Base-by-base conservation (phyloP, 495 filamentous ascomycete species). In the Neurospora africana region DNA sequence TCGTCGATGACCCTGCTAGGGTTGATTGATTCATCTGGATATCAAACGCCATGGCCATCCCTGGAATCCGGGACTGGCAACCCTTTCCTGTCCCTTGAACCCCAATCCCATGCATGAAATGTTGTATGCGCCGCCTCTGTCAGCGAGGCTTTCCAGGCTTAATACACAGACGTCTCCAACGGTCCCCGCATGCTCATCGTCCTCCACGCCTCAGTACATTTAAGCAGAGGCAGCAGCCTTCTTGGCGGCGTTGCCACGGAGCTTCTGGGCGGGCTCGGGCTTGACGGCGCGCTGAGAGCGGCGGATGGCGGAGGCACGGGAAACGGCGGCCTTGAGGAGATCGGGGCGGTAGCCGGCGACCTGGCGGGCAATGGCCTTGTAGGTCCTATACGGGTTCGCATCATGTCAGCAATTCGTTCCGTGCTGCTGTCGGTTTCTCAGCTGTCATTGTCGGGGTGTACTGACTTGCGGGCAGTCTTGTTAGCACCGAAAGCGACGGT, bases 271-370 rank as follows among this genome's bases (percentile, higher is more conserved):
- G 75, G 89, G 87, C 70, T 84, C 79, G 23, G 91, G 88, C 89
- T 97, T 97, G 85, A 90, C 89, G 71, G 89, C 81, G 78, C 85
- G 84, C 87, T 97, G 92, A 71, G 91, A 91, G 75, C 86, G 83
- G 81, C 91, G 92, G 85, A 98, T 87, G 77, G 93, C 92, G 81
- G 90, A 93, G 76, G 91, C 95, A 77, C 95, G 92, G 81, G 94
- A 87, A 80, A 98, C 91, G 74, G 94, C 94, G 76, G 89, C 90
- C 78, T 90, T 86, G 74, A 93, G 92, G 81, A 99, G 87, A 80
- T 99, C 95, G 77, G 90, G 81, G 80, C 95, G 90, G 88, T 95
- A 96, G 76, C 88, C 86, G 81, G 87, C 92, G 73, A 90, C 90
- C 80, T 84, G 84, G 85, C 84, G 89, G 81, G 91, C 94, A 79